These are phyloP conservation scores for Verticillium nubilum DNA, from an alignment of 2,329 filamentous ascomycete species.

Conservation along the genomic window DNA sequence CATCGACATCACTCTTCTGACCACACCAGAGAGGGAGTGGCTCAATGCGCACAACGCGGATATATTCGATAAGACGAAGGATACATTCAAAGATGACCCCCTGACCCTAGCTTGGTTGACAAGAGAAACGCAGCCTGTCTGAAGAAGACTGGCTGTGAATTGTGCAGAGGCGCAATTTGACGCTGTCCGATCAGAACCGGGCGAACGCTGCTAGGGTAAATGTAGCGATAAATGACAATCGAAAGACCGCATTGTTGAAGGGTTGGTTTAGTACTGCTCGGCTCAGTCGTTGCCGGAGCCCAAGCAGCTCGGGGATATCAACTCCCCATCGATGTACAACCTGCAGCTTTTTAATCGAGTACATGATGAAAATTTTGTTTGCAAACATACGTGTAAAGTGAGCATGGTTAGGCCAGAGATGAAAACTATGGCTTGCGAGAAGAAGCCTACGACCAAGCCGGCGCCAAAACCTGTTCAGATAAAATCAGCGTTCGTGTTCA, in stretches of 20 bases:
- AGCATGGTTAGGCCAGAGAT: slow-evolving; percentile 61
- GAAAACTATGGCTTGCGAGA: slow-evolving; percentile 65
- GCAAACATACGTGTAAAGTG: slow-evolving; percentile 52
- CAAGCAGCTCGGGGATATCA: slow-evolving; percentile 22
- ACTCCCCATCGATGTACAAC: slow-evolving; percentile 26
- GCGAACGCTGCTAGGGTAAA: slow-evolving; percentile 59
- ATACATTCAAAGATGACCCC: slow-evolving; percentile 68
- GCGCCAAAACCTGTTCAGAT: slow-evolving; percentile 47
- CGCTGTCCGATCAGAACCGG: slow-evolving; percentile 32
- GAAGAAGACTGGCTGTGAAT: neutral
- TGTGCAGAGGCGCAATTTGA: neutral
- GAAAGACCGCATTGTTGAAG: slow-evolving; percentile 9
- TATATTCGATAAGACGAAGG: slow-evolving; percentile 75
- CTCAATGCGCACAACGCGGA: slow-evolving; percentile 80
- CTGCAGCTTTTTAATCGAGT: slow-evolving; percentile 12
- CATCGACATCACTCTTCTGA: slow-evolving; percentile 70
- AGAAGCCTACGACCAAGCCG: slow-evolving; percentile 62
- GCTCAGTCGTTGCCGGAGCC: slow-evolving; percentile 22
- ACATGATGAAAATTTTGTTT: neutral
- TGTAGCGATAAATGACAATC: slow-evolving; percentile 59
- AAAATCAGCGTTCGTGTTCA: neutral
- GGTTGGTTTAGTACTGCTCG: slow-evolving; percentile 10
- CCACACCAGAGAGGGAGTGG: slow-evolving; percentile 72
- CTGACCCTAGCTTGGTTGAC: slow-evolving; percentile 75
- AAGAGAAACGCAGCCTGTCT: slow-evolving; percentile 71